Base-by-base conservation (phyloP, 2,329 filamentous ascomycete species). In the Epichloe elymi region DNA sequence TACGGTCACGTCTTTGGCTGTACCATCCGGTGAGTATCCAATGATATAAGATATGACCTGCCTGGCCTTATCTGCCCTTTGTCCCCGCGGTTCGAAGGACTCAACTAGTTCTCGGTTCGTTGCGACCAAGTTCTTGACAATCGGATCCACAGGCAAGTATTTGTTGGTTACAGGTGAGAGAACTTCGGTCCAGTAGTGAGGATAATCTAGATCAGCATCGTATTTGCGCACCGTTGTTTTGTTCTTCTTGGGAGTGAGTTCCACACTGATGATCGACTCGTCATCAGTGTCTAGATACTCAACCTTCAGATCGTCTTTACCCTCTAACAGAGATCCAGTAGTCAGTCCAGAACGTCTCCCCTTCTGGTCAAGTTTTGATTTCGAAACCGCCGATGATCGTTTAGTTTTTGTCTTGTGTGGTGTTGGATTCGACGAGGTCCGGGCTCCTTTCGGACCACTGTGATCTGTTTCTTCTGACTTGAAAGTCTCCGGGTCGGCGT, bases 131-230 rank as follows among this genome's bases (percentile, higher is more conserved):
- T 76, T 79, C 51, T 80, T 83, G 48, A 89, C 78, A 5, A 88
- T 71, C 0, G 87, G 76, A 52, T 95, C 90, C 2, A 96, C 84
- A 0, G 89, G 76, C 8, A 93, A 75, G 51, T 86, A 89, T 46
- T 80, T 87, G 50, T 87, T 80, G 0, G 87, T 91, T 3, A 88
- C 74, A 2, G 88, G 85, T 0, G 90, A 96, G 2, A 93, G 73
- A 3, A 87, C 85, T 65, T 98, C 93, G 0, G 86, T 85, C 93
- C 93, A 98, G 65, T 97, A 97, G 48, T 86, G 85, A 1, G 93
- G 90, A 57, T 84, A 93, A 2, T 83, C 79, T 30, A 96, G 73
- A 57, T 95, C 89, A 19, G 76, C 74, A 58, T 95, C 88, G 59
- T 83, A 86, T 50, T 75, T 73, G 53, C 73, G 74, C 26, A 62